Evolutionary conservation across 768 basidiomycete genomes (phyloP).

Genomic region (Obba rivulosa): DNA sequence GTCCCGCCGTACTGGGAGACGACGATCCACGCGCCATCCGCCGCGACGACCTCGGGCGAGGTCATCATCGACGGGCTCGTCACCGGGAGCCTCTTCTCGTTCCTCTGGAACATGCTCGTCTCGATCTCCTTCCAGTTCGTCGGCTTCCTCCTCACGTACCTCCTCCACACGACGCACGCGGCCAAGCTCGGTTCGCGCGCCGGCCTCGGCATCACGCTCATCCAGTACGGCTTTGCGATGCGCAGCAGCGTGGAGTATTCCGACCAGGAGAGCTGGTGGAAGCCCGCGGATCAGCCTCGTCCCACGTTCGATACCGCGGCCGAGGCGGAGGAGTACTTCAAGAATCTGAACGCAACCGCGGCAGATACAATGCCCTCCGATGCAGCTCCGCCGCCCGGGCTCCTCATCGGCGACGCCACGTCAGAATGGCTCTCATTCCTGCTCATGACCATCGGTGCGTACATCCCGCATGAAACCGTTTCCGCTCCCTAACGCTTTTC

Average conservation of each 20-base stretch:
- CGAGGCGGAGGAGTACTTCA: slow-evolving; percentile 42
- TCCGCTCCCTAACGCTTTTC: neutral
- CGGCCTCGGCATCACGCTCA: slow-evolving; percentile 92
- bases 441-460: slow-evolving; percentile 80
- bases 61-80: slow-evolving; percentile 89
- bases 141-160: slow-evolving; percentile 88
- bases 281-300: slow-evolving; percentile 12
- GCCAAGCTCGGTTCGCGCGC: slow-evolving; percentile 91
- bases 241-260: slow-evolving; percentile 38
- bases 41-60: slow-evolving; percentile 60
- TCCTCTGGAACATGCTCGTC: slow-evolving; percentile 89
- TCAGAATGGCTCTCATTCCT: slow-evolving; percentile 95
- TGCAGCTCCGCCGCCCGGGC: slow-evolving; percentile 7
- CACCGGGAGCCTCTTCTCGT: slow-evolving; percentile 76
- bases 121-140: slow-evolving; percentile 97
- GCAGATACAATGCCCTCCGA: slow-evolving; percentile 5
- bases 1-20: slow-evolving; percentile 98
- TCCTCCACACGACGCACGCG: slow-evolving; percentile 90
- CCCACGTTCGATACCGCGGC: slow-evolving; percentile 41
- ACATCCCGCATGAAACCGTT: neutral
- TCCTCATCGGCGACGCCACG: slow-evolving; percentile 45
- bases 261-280: slow-evolving; percentile 29
- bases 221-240: slow-evolving; percentile 89
- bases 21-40: slow-evolving; percentile 85
- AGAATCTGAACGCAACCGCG: slow-evolving; percentile 20